Base-by-base conservation (phyloP, 2,329 filamentous ascomycete genomes). In the Apiospora rasikravindrae region DNA sequence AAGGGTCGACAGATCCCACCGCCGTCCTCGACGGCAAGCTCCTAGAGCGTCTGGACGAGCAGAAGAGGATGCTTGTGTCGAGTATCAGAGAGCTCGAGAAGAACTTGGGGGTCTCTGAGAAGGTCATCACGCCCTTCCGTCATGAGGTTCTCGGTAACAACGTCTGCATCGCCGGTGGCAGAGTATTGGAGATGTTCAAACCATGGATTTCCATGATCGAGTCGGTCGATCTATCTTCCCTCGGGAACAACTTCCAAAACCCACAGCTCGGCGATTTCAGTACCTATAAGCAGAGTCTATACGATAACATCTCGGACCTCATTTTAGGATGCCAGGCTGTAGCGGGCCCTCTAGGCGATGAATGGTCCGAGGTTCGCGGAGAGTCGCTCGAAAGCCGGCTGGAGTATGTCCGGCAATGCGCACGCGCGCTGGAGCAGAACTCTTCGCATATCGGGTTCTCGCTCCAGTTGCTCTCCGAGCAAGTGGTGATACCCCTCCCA, bases 361-460 rank as follows among this genome's bases (percentile, higher is more conserved):
- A 99, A 83, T 99, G 96, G 96, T 91, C 95, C 4, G 95, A 98
- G 80, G 87, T 95, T n/a, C 91, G 95, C 61, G 94, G 95, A 1
- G 94, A 97, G 80, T 93, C 95, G 10, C 86, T 99, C 42, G 96
- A 98, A 79, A 94, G 94, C 76, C 91, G 96, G 29, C 83, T 98
- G 37, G 93, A 93, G 75, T 92, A 93, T 74, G 94, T 98, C 72
- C 90, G 93, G 70, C 88, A 90, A 72, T 93, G 94, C 73, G 91
- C 92, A 13, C 90, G 93, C 76, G 93, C 96, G 67, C 86, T 99
- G 24, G 95, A 98, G 80, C 93, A 92, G 26, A 95, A 94, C 77
- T 93, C 95, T 16, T 93, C 93, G 0, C 94, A 98, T 77, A 91
- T 98, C 75, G 93, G 94, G 40, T 96, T 95, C 81, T 95, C 95